Base-by-base conservation (phyloP, 345 rosid genomes). In the Murraya koenigii region DNA sequence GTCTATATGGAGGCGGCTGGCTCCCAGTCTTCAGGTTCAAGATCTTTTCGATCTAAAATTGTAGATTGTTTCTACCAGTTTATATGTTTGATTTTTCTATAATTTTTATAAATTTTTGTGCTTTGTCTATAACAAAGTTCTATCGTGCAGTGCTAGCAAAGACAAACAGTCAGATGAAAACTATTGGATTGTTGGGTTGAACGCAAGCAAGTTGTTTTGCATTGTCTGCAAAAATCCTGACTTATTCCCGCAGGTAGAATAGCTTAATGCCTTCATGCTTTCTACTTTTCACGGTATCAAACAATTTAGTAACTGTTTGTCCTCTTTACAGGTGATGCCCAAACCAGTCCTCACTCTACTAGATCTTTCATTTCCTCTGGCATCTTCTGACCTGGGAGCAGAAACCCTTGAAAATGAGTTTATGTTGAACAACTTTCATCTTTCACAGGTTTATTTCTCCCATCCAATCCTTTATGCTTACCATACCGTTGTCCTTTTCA, bases 351-450 rank as follows among this genome's bases (percentile, higher is more conserved):
- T 96, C 76, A 85, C 94, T 39, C 80, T 92, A 39, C 75, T 94
- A 26, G 85, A 88, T 85, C 86, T 90, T 66, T 87, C 93, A 58
- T 85, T 86, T 79, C 98, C 99, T 35, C 90, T 96, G 58, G 92
- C 95, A 72, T 92, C 97, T 70, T 94, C 99, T 78, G 99, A 94
- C 81, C 82, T 96, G 32, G 98, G 99, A 80, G 93, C 96, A 59
- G 95, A 89, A 75, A 82, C 97, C 76, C 97, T 91, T 75, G 98
- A 92, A 83, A 94, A 96, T 36, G 98, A 96, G 85, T 90, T 96
- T 80, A 87, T 96, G 68, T 63, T 94, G 80, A 96, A 91, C 68
- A 79, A 85, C 82, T 78, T 85, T 67, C 90, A 79, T 76, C 87
- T 92, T 71, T 86, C 86, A 56, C 91, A 92, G 99, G 98, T 96